Evolutionary conservation across 176 grass and related monocot species (phyloP).

Genomic region (Leersia perrieri): DNA sequence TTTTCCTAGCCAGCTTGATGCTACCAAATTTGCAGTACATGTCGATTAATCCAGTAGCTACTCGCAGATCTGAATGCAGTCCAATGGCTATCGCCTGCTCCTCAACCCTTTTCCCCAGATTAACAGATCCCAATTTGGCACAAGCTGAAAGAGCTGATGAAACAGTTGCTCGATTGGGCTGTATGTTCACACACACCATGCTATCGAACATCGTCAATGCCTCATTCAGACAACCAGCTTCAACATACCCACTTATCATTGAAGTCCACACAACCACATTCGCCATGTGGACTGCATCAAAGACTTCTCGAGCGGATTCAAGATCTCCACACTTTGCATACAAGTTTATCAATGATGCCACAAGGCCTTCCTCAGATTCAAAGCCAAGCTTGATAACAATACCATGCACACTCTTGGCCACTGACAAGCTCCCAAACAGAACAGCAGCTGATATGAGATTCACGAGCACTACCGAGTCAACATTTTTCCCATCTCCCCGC

Average conservation of each 20-base stretch:
- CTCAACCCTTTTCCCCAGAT: slow-evolving; percentile 36
- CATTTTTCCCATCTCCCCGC: neutral
- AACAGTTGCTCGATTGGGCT: slow-evolving; percentile 52
- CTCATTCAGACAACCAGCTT: slow-evolving; percentile 30
- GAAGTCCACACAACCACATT: slow-evolving; percentile 59
- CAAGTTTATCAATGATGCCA: slow-evolving; percentile 48
- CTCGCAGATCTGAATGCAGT: slow-evolving; percentile 39
- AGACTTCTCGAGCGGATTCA: slow-evolving; percentile 35
- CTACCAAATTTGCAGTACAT: slow-evolving; percentile 60
- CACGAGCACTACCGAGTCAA: slow-evolving; percentile 40
- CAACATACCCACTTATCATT: slow-evolving; percentile 58
- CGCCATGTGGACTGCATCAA: slow-evolving; percentile 33
- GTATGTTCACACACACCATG: slow-evolving; percentile 36
- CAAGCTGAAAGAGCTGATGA: slow-evolving; percentile 46
- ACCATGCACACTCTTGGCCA: slow-evolving; percentile 43
- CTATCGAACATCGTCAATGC: slow-evolving; percentile 40
- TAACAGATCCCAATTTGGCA: slow-evolving; percentile 38
- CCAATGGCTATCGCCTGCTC: slow-evolving; percentile 29
- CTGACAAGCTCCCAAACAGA: slow-evolving; percentile 28
- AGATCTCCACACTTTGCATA: slow-evolving; percentile 56
- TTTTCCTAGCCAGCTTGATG: slow-evolving; percentile 48
- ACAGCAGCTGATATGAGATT: slow-evolving; percentile 37
- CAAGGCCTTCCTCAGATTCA: slow-evolving; percentile 18
- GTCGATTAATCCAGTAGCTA: slow-evolving; percentile 49
- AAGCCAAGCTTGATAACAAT: slow-evolving; percentile 48